Evolutionary conservation across 306 rosid species (phyloP).

Genomic region (Trichosanthes truncata): DNA sequence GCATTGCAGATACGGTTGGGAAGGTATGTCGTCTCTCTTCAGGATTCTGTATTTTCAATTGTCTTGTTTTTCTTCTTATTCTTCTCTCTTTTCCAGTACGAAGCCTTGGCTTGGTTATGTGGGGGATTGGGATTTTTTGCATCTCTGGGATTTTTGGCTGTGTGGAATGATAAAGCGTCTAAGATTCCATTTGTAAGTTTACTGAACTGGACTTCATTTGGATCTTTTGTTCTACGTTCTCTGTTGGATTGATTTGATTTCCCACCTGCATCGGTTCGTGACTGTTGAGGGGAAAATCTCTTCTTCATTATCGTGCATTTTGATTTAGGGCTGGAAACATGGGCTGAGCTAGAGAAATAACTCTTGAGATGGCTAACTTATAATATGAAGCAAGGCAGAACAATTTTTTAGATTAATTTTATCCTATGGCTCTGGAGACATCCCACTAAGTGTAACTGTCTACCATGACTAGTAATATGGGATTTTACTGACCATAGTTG

Average conservation of each 20-base stretch:
- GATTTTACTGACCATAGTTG: neutral
- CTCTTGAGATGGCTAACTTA: neutral
- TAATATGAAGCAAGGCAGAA: neutral
- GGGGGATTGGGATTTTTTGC: slow-evolving; percentile 83
- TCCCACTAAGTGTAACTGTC: neutral
- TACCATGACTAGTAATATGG: neutral
- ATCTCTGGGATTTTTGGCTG: slow-evolving; percentile 59
- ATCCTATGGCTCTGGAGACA: neutral
- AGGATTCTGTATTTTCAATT: neutral
- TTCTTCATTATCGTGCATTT: neutral
- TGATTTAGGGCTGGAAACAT: neutral
- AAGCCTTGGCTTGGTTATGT: slow-evolving; percentile 94
- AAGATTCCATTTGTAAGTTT: slow-evolving; percentile 65
- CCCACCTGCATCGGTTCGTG: neutral
- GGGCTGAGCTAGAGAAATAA: neutral
- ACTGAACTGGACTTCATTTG: neutral
- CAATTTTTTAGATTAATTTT: neutral
- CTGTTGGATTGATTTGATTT: neutral
- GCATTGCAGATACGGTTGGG: slow-evolving; percentile 91
- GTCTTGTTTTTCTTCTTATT: neutral
- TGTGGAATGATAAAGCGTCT: slow-evolving; percentile 91
- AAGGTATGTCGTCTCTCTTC: slow-evolving; percentile 29
- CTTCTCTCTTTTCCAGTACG: slow-evolving; percentile 38
- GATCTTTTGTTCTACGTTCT: neutral
- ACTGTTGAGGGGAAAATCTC: neutral